Base-by-base conservation (phyloP, 2,329 filamentous ascomycete genomes). In the Colletotrichum liaoningense region DNA sequence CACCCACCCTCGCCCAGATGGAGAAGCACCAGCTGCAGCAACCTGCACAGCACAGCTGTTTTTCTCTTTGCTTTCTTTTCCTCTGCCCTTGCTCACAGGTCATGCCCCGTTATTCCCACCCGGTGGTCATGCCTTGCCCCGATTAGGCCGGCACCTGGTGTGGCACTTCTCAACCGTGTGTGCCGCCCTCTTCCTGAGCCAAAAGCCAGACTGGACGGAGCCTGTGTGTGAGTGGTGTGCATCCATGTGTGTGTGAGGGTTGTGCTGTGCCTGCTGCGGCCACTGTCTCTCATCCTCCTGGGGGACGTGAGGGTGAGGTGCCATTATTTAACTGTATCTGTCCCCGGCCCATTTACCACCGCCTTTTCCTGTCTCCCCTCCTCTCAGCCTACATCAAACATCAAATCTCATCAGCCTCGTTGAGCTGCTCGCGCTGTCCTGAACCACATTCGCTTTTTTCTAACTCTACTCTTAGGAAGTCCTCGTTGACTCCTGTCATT, bases 401-500 rank as follows among this genome's bases (percentile, higher is more conserved):
- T 62, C 74, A 74, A 72, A 70, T 35, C 67, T 38, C 52, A 67
- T 54, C 73, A 76, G 72, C 72, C 73, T 73, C 73, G 73, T 72
- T 74, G 72, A 69, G 69, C 66, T 63, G 59, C 67, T 66, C 62
- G 42, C 54, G 67, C 74, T 73, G 69, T 68, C 62, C 69, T 73
- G 72, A 69, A 72, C 72, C 66, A 88, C 87, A 83, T 83, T 88
- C 87, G 86, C 87, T 88, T 86, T 84, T 81, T 80, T 80, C 81
- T 81, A 82, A 79, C 70, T 73, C 77, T 73, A 77, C 81, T 81
- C 80, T 82, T 88, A 90, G 90, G 90, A 92, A 92, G 90, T 91
- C 90, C 91, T 92, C 90, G 90, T 88, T 85, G 91, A 87, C 90
- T 92, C 91, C 90, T 91, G 90, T 92, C 91, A 91, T 90, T 93